A percentile compares a stretch with the other conserved stretches of the same genome.
Conservation (phyloP, 495 filamentous ascomycete species). For the Schizothecium vesticola region DNA sequence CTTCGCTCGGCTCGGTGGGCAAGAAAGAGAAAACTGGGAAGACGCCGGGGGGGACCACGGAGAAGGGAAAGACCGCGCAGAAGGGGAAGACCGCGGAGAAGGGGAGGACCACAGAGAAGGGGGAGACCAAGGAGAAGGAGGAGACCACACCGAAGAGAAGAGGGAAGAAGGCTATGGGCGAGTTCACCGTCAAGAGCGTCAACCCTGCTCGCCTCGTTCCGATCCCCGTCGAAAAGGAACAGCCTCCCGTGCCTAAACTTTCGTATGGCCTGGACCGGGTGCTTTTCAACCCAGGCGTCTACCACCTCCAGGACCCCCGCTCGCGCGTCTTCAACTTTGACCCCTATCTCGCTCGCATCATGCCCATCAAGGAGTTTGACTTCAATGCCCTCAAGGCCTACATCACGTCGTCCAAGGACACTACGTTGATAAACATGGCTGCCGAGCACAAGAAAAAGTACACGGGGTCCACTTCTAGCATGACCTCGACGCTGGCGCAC, state of each 20-base stretch:
- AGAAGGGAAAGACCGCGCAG: no score
- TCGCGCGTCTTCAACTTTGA: conserved; percentile 93
- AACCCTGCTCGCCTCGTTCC: not conserved
- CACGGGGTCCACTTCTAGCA: conserved; percentile 91
- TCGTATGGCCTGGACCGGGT: conserved; percentile 82
- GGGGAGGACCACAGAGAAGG: not conserved
- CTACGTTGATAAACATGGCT: conserved; percentile 59
- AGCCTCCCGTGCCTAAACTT: conserved; percentile 61
- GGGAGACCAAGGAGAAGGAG: not conserved
- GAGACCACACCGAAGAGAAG: not conserved
- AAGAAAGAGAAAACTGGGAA: not conserved
- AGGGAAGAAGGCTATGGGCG: not conserved
- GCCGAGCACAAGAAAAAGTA: conserved; percentile 69
- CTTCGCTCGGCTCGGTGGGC: not conserved
- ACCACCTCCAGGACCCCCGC: conserved; percentile 82
- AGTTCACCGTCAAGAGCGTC: conserved; percentile 3
- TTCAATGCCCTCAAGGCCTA: conserved; percentile 79
- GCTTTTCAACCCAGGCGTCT: conserved; percentile 92
- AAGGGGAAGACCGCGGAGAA: no score
- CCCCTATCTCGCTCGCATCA: conserved; percentile 83
- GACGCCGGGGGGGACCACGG: not conserved
- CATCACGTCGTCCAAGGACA: conserved; percentile 83
- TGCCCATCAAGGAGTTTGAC: conserved; percentile 88
- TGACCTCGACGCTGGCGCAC: conserved; percentile 80
- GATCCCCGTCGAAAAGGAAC: conserved; percentile 44